phyloP scores from a whole-genome alignment of 495 filamentous ascomycete genomes.

The Penicillium pulvis region DNA sequence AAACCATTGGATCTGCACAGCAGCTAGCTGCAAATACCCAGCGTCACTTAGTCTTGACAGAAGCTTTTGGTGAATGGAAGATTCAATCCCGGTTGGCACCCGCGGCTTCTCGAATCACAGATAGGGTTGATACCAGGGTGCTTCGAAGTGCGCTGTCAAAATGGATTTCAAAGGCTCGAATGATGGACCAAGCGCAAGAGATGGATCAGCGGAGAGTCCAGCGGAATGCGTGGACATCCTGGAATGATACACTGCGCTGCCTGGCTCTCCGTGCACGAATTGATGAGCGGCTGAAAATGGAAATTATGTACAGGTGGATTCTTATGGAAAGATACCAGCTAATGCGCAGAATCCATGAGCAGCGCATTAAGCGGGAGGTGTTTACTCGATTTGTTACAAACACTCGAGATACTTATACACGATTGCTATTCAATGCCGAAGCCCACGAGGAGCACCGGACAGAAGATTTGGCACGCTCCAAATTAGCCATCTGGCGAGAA shows the following conservation, averaged over 20 bases:
- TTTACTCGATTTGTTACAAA: constrained; percentile 47
- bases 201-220: constrained; percentile 56
- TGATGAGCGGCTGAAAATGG: constrained; percentile 59
- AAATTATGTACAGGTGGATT: constrained; percentile 66
- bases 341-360: constrained; percentile 54
- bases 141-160: constrained; percentile 48
- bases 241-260: constrained; percentile 67
- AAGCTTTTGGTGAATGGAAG: constrained; percentile 41
- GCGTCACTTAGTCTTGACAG: constrained; percentile 32
- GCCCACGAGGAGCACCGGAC: constrained; percentile 36
- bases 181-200: constrained; percentile 54
- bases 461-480: constrained; percentile 35
- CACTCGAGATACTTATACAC: constrained; percentile 41
- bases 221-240: constrained; percentile 61
- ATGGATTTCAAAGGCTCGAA: constrained; percentile 54
- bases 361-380: constrained; percentile 47
- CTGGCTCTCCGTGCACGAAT: constrained; percentile 54
- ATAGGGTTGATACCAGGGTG: constrained; percentile 51
- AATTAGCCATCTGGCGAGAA: constrained; percentile 47
- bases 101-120: constrained; percentile 44
- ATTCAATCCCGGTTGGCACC: constrained; percentile 50
- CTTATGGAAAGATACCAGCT: constrained; percentile 56
- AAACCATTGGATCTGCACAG: constrained; percentile 28
- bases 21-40: constrained; percentile 36
- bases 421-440: constrained; percentile 40